These are phyloP conservation scores for Aspergillus tubingensis DNA, from an alignment of 2,329 filamentous ascomycete species.

Conservation along the genomic window DNA sequence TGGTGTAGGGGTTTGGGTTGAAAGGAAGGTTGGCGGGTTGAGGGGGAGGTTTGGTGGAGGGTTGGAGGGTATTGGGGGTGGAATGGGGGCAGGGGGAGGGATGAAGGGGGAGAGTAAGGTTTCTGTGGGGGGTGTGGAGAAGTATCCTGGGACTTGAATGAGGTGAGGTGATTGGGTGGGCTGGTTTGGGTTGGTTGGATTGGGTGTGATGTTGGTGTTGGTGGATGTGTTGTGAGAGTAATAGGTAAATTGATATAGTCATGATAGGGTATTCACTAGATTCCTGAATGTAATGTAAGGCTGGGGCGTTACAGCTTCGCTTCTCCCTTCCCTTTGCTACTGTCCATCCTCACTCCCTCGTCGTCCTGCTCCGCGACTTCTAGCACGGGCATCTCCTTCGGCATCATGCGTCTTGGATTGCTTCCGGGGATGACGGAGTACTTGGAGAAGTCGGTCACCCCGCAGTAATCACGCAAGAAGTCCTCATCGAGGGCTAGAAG, in stretches of 20 bases:
- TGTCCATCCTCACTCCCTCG: conserved; percentile 72
- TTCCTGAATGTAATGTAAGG: background rate
- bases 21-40: conserved; percentile 31
- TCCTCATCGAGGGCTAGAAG: conserved; percentile 76
- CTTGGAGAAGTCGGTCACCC: conserved; percentile 69
- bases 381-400: conserved; percentile 66
- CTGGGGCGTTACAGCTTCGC: conserved; percentile 26
- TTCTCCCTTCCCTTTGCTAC: conserved; percentile 43
- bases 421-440: conserved; percentile 70
- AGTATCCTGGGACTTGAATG: background rate
- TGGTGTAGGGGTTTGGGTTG: conserved; percentile 33
- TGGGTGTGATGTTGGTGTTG: background rate
- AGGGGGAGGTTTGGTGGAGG: conserved; percentile 26
- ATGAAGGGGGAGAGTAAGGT: conserved; percentile 19
- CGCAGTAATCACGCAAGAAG: conserved; percentile 66
- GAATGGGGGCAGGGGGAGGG: conserved; percentile 25
- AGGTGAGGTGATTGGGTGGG: background rate
- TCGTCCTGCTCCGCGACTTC: conserved; percentile 77
- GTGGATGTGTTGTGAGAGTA: background rate
- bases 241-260: background rate
- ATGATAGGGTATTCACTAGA: background rate
- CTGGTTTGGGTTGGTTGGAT: background rate
- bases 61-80: conserved; percentile 32
- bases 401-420: conserved; percentile 75
- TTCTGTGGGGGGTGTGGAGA: conserved; percentile 22